Evolutionary conservation across 23 red algal genomes (phyloP), one percentile per base, ranked within the genome.

Genomic region (Pyropia haitanensis): DNA sequence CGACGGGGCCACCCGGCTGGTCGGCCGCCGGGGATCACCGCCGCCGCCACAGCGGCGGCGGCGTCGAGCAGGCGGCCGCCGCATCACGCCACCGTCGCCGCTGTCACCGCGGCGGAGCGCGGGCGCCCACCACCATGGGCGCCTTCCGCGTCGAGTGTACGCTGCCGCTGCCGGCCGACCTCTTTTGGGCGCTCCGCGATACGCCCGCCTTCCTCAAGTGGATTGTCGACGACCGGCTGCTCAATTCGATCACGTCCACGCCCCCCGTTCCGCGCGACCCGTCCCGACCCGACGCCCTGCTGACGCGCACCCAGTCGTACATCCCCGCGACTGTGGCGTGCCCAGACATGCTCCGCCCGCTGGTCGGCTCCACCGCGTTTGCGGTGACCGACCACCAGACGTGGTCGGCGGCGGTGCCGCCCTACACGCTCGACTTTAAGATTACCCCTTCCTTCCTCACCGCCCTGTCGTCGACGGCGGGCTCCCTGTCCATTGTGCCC

Each of bases 361-460:
- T 87, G 18, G 63, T 87, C 64, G 81, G 81, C 30, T 70, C 75
- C n/a, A 76, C 81, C 50, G 75, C 70, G 61, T 87, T 87, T 32
- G 70, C 49, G 0, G 81, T 87, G 52, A 68, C 60, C 16, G 81
- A 87, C 50, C 39, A 68, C 30, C 81, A 87, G 55, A 53, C 64
- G 28, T 87, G 81, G 81, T 61, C 75, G 52, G 22, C 61, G 18
- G 1, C 39, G 39, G 39, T 46, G 39, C 39, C 39, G 4, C 39
- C 81, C n/a, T 46, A 27, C 21, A 27, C 25, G 17, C 81, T 67
- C 14, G 53, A 76, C 22, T 87, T 87, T 55, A 54, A 52, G 53
- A 87, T 87, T 21, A 33, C 63, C 28, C 81, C 81, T 14, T 70
- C 53, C 58, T 87, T 87, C 60, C 70, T 87, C 54, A 32, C 81